Evolutionary conservation across 2,329 filamentous ascomycete genomes (phyloP), one percentile per base, ranked within the genome.

Genomic region (Penicillium capsulatum): DNA sequence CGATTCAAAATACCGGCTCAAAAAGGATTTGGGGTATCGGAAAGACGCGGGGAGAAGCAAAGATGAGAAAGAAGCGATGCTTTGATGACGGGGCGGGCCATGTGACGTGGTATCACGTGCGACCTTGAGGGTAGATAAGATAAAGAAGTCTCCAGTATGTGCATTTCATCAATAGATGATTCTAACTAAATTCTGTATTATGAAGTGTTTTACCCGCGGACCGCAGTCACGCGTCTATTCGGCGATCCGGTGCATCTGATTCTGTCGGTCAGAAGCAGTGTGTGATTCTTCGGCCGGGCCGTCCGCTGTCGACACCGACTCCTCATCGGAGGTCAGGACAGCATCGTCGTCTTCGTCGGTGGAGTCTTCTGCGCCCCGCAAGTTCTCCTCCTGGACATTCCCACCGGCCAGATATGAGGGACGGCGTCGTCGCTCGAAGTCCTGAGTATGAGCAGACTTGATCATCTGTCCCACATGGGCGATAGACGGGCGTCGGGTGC

Each of bases 391-490:
- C 5, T 22, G 3, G 63, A 55, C 5, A 65, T 59, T 19, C 55
- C 58, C 13, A 62, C 61, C 5, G 9, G 7, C 58, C 61, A 3
- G 58, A 56, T 69, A 59, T 24, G 71, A 70, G 0, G 73, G 72
- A 17, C 71, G 75, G 47, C 79, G 76, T 61, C 80, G 85, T 69
- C 92, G 84, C 66, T 94, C 86, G 61, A 96, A 97, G 66, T 97
- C 91, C 62, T 94, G 84, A 45, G 79, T 84, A 62, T 97, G 92
- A 4, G 91, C 91, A 45, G 83, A 77, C 3, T 87, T 84, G 51
- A 96, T 74, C n/a, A 89, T 80, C 10, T 75, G 79, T 4, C 77
- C 79, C 9, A 83, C 73, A 1, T 75, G 68, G n/a, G 65, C 65
- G 15, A 52, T 51, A 13, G 48, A 53, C 28, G 42, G 58, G 31